Evolutionary conservation across 2,329 filamentous ascomycete genomes (phyloP).

Genomic region (Verticillium klebahnii): DNA sequence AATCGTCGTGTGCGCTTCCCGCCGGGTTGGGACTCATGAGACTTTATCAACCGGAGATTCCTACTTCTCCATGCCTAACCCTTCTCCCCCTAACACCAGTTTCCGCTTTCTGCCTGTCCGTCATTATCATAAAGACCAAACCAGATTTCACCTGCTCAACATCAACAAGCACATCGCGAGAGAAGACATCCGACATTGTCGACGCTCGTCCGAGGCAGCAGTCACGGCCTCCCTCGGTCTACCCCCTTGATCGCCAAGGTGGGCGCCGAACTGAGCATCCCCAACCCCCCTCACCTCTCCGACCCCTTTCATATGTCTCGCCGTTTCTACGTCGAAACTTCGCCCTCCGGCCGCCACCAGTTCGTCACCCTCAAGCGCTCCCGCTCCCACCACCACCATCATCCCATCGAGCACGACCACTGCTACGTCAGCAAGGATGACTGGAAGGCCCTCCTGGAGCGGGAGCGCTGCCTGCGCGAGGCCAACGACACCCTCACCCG

Average conservation of each 20-base stretch:
- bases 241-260: conserved; percentile 7
- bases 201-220: not conserved
- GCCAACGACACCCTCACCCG: conserved; percentile 26
- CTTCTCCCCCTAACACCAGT: not conserved
- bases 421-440: conserved; percentile 25
- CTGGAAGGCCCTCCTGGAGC: conserved; percentile 30
- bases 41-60: not conserved
- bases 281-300: not conserved
- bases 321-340: conserved; percentile 30
- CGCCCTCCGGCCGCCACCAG: conserved; percentile 26
- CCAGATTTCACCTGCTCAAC: not conserved
- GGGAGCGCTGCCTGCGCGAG: conserved; percentile 29
- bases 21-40: not conserved
- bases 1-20: not conserved
- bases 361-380: conserved; percentile 35
- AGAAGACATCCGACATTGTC: not conserved
- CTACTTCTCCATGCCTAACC: not conserved
- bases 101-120: not conserved
- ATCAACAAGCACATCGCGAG: not conserved
- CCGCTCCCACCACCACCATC: conserved; percentile 26
- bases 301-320: conserved; percentile 24
- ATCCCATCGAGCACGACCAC: conserved; percentile 28
- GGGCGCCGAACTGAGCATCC: conserved; percentile 10
- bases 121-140: not conserved
- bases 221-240: not conserved